Evolutionary conservation across 2,329 filamentous ascomycete genomes (phyloP).

Genomic region (Truncatella angustata): DNA sequence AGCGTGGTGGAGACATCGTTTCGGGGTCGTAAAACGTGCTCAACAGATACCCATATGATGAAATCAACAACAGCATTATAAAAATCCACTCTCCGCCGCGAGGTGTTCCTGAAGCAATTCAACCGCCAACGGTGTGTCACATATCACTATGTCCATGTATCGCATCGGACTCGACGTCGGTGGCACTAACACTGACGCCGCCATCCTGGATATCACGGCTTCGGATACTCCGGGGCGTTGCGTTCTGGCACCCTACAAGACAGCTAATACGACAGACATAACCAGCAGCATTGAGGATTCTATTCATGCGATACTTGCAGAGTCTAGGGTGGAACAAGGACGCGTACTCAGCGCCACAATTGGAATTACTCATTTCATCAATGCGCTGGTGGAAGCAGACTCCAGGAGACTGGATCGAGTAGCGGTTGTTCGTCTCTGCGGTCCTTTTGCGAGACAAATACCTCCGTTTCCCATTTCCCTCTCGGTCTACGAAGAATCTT

Average conservation of each 20-base stretch:
- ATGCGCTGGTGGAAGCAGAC: conserved; percentile 5
- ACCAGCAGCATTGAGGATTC: conserved; percentile 7
- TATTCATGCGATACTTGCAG: not conserved
- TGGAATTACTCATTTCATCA: conserved; percentile 9
- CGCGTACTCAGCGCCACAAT: conserved; percentile 3
- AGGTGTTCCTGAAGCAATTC: too few species aligned
- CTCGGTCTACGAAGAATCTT: not conserved
- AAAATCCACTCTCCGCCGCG: too few species aligned
- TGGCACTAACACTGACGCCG: conserved; percentile 31
- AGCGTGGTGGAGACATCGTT: too few species aligned
- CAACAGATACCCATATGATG: too few species aligned
- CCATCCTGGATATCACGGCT: conserved; percentile 4
- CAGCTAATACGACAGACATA: conserved; percentile 7
- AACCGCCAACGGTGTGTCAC: too few species aligned
- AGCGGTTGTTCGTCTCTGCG: conserved; percentile 1
- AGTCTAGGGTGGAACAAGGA: not conserved
- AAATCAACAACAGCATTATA: too few species aligned
- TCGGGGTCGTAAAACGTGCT: too few species aligned
- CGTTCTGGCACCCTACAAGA: conserved; percentile 3
- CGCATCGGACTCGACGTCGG: conserved; percentile 33
- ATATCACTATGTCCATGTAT: conserved; percentile 5
- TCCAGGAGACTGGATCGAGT: not conserved
- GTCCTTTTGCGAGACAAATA: not conserved
- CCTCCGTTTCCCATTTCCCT: conserved; percentile 3
- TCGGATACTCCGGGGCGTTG: not conserved